Conservation (phyloP, 345 rosid genomes). For the Angophora floribunda region DNA sequence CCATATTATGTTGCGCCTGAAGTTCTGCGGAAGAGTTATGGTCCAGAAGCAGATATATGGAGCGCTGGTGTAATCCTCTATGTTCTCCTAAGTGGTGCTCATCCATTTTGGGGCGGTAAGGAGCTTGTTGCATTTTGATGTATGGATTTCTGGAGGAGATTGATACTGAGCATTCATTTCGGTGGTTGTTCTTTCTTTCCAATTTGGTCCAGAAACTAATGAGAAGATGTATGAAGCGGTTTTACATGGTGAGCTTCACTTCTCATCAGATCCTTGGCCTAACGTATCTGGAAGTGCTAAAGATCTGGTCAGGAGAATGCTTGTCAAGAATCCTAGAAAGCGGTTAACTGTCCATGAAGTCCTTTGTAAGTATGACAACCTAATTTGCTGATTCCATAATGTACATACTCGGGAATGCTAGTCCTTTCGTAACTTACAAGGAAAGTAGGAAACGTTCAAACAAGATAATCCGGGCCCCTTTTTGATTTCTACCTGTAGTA, state of each 20-base stretch:
- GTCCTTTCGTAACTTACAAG: neutral
- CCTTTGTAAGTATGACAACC: conserved; percentile 35
- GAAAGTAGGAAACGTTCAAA: neutral
- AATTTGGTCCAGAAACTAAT: conserved; percentile 42
- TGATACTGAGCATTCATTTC: neutral
- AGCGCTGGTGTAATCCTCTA: conserved; percentile 85
- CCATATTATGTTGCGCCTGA: conserved; percentile 86
- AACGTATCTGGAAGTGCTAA: conserved; percentile 67
- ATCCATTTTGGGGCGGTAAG: conserved; percentile 93
- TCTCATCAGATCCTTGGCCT: conserved; percentile 79
- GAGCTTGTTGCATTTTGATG: neutral
- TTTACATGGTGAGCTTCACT: conserved; percentile 56
- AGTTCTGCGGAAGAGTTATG: conserved; percentile 49
- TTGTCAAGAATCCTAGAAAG: conserved; percentile 44
- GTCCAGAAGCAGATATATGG: conserved; percentile 88
- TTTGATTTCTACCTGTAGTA: neutral
- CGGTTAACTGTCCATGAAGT: conserved; percentile 73
- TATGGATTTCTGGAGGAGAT: neutral
- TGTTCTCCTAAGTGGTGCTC: conserved; percentile 70
- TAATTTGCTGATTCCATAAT: neutral
- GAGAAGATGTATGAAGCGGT: conserved; percentile 70
- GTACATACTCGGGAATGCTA: neutral
- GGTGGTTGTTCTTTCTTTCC: neutral
- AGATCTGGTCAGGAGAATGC: conserved; percentile 74
- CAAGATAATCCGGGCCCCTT: neutral